Evolutionary conservation across 345 rosid species (phyloP).

Genomic region (Arabidopsis thaliana): TAIR10.1 NC_003074.8:16124001-16124500

Average conservation of each 20-base stretch:
- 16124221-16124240: not conserved
- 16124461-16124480: not conserved
- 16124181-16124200: not conserved
- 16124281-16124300: not conserved
- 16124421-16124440: not conserved
- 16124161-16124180: not conserved
- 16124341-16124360: not conserved
- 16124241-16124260: not conserved
- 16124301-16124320: not conserved
- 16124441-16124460: not conserved
- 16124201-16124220: not conserved
- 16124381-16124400: not conserved
- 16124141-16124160: conserved; percentile 43
- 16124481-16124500: not conserved
- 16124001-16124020: not conserved
- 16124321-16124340: not conserved
- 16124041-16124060: not conserved
- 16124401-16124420: not conserved
- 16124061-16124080: conserved; percentile 17
- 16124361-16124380: not conserved
- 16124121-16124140: conserved; percentile 44
- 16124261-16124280: conserved; percentile 12
- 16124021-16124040: not conserved
- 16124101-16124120: conserved; percentile 38
- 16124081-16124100: conserved; percentile 30